phyloP scores from a whole-genome alignment of 2,329 filamentous ascomycete species.

The Claviceps monticola region DNA sequence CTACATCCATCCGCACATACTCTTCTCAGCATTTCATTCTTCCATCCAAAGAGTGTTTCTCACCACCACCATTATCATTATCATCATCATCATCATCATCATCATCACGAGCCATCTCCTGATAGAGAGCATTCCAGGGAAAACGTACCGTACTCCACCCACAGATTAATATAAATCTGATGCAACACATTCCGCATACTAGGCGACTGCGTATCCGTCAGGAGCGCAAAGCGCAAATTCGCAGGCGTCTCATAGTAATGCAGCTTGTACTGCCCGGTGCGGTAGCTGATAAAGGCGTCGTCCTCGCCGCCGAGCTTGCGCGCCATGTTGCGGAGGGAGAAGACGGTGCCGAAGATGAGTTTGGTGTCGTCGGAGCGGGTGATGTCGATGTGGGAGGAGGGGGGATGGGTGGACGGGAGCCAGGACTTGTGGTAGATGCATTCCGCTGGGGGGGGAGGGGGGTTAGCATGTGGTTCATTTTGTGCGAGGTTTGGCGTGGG shows the following conservation, averaged over 20 bases:
- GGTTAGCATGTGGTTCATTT: not conserved
- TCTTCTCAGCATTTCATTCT: not conserved
- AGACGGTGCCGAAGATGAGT: slow-evolving; percentile 92
- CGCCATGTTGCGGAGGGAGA: slow-evolving; percentile 92
- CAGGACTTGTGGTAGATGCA: slow-evolving; percentile 93
- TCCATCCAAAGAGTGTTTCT: no score
- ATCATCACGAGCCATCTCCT: no score
- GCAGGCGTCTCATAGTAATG: slow-evolving; percentile 98
- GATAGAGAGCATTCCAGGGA: no score
- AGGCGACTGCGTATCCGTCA: slow-evolving; percentile 77
- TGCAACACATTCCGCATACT: slow-evolving; percentile 92
- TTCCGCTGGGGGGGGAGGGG: slow-evolving; percentile 49
- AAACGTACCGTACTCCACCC: slow-evolving; percentile 76
- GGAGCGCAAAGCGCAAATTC: slow-evolving; percentile 89
- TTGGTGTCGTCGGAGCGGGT: slow-evolving; percentile 70
- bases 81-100: no score
- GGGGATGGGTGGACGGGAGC: slow-evolving; percentile 37
- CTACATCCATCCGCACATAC: slow-evolving; percentile 20
- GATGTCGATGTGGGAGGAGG: slow-evolving; percentile 29
- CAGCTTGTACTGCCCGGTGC: slow-evolving; percentile 90
- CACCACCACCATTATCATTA: no score
- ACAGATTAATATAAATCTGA: slow-evolving; percentile 97
- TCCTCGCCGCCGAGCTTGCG: slow-evolving; percentile 88
- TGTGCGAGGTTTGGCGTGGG: not conserved
- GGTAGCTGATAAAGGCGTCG: slow-evolving; percentile 88